Evolutionary conservation across 495 filamentous ascomycete genomes (phyloP).

Genomic region (Penicillium herquei): DNA sequence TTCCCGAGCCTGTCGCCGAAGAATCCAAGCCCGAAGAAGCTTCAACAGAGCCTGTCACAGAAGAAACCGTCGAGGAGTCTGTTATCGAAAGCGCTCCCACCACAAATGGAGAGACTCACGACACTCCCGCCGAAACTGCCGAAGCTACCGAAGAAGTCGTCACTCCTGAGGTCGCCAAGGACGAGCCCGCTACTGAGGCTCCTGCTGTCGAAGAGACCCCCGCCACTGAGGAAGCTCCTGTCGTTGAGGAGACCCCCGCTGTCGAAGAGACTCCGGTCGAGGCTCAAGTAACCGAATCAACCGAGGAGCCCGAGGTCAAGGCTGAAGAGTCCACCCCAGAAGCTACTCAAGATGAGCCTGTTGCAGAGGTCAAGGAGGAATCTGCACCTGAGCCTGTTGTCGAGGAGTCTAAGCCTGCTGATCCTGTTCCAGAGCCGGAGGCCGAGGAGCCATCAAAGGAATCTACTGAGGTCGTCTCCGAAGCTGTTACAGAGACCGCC

Average conservation of each 20-base stretch:
- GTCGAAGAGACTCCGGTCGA: background rate
- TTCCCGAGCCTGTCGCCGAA: conserved; percentile 2
- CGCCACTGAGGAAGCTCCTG: background rate
- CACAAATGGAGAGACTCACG: background rate
- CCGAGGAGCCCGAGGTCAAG: background rate
- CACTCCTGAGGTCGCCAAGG: background rate
- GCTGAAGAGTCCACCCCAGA: background rate
- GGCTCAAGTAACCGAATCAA: background rate
- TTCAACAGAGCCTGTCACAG: background rate
- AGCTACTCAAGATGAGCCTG: background rate
- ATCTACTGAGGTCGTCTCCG: background rate
- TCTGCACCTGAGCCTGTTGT: background rate
- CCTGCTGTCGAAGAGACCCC: conserved; percentile 1
- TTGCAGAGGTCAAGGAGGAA: conserved; percentile 1
- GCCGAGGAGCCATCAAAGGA: background rate
- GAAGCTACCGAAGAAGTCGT: conserved; percentile 6
- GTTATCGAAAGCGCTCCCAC: no score
- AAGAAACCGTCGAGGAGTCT: background rate
- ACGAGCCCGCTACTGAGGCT: conserved; percentile 6
- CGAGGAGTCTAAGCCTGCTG: background rate
- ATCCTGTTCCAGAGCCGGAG: background rate
- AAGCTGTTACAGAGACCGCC: background rate
- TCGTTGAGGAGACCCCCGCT: conserved; percentile 1
- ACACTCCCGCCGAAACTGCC: conserved; percentile 1
- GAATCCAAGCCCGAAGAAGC: conserved; percentile 1